These are phyloP conservation scores for Phytopythium kandeliae DNA, from an alignment of 352 stramenopile genomes.

Conservation along the genomic window DNA sequence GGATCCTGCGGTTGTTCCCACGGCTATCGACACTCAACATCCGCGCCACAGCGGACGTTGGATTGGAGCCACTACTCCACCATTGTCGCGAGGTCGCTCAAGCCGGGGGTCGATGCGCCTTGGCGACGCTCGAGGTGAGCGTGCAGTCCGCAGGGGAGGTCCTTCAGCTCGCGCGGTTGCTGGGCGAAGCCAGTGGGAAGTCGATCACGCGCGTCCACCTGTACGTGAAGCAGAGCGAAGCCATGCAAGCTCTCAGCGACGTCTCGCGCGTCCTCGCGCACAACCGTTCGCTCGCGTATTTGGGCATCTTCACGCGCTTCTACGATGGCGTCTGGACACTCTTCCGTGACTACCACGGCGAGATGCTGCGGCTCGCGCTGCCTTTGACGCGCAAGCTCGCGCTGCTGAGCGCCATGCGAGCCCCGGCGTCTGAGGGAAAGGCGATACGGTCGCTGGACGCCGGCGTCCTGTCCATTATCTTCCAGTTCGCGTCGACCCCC, in stretches of 20 bases:
- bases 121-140: slow-evolving; percentile 4
- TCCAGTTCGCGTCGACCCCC: slow-evolving; percentile 15
- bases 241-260: neutral
- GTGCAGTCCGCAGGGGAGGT: slow-evolving; percentile 1
- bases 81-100: neutral
- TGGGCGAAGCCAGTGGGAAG: neutral
- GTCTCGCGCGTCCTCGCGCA: neutral
- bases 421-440: slow-evolving; percentile 3
- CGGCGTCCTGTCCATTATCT: slow-evolving; percentile 21
- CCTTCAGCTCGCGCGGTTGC: neutral
- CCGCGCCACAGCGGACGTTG: slow-evolving; percentile 1
- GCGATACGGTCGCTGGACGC: slow-evolving; percentile 14
- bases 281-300: slow-evolving; percentile 5
- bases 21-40: slow-evolving; percentile 10
- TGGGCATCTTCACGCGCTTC: slow-evolving; percentile 5
- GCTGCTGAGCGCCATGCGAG: slow-evolving; percentile 22
- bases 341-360: slow-evolving; percentile 7
- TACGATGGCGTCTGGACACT: slow-evolving; percentile 3
- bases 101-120: neutral
- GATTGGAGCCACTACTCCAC: neutral
- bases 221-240: slow-evolving; percentile 7
- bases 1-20: slow-evolving; percentile 16
- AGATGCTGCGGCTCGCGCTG: slow-evolving; percentile 12
- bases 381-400: slow-evolving; percentile 12
- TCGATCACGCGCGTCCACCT: neutral